Evolutionary conservation across 2,329 filamentous ascomycete species (phyloP), one percentile per base, ranked within the genome.

Genomic region (Colletotrichum spinosum): DNA sequence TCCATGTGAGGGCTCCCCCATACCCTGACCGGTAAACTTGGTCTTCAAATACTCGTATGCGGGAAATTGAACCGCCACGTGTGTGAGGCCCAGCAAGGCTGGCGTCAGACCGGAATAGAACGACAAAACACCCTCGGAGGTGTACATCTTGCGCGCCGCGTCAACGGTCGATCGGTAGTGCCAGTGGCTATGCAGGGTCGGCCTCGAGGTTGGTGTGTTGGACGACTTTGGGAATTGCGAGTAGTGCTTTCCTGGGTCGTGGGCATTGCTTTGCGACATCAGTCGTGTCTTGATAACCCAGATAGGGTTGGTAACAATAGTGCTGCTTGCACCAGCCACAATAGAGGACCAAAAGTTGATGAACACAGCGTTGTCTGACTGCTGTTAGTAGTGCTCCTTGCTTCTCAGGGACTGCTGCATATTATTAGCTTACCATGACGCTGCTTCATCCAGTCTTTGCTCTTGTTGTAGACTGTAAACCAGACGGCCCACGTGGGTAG

Each of bases 251-350:
- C 79, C 82, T 74, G 76, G 85, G 75, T 73, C 51, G n/a, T 68
- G 63, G 80, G 83, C 38, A 79, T 84, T 69, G 86, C 89, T 91
- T 81, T 98, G 96, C 42, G 96, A 97, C 96, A 98, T 98, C 71
- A 99, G 87, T 70, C 96, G 87, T 53, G 96, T 99, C 80, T 99
- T 99, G 81, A 99, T 97, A 42, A 99, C 96, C 96, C 96, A 99
- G 67, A 99, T 99, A 1, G 96, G 96, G 77, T 98, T 99, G 33
- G 96, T 99, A 68, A 91, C 92, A 68, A 98, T 86, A 4, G 96
- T 99, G 70, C 94, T 97, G 80, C 92, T 97, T 67, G 90, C 94
- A 57, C 96, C 96, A 33, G 95, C 96, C 61, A 94, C 87, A 67
- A 99, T 88, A 9, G 96, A 97, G 25, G 96, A 96, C 83, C 92